Evolutionary conservation across 2,329 filamentous ascomycete species (phyloP).

Genomic region (Westerdykella aurantiaca): DNA sequence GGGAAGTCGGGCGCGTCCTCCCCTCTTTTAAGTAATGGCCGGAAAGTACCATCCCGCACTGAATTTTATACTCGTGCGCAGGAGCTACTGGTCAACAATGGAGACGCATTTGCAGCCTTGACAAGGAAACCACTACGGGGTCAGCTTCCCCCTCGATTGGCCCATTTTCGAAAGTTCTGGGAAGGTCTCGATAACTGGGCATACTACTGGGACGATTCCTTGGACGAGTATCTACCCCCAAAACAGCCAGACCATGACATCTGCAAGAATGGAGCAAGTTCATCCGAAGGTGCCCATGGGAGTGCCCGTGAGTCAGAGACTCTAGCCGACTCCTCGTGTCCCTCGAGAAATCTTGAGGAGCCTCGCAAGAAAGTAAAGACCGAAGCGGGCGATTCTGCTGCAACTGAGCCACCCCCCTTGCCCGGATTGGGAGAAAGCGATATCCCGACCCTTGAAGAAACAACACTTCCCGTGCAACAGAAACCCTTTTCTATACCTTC

Average conservation of each 20-base stretch:
- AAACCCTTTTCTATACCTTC: constrained; percentile 9
- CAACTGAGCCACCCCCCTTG: constrained; percentile 8
- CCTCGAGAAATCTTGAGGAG: constrained; percentile 16
- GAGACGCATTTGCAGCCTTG: constrained; percentile 54
- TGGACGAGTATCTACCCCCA: constrained; percentile 50
- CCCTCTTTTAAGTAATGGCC: constrained; percentile 44
- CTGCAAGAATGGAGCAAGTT: too few species aligned
- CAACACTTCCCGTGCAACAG: constrained; percentile 3
- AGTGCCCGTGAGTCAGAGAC: constrained; percentile 8
- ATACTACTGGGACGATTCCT: constrained; percentile 57
- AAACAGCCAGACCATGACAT: constrained; percentile 1
- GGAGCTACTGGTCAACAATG: constrained; percentile 52
- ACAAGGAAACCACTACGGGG: constrained; percentile 45
- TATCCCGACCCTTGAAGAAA: neutral
- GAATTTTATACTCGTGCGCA: constrained; percentile 45
- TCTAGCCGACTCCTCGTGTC: constrained; percentile 7
- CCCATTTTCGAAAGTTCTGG: constrained; percentile 57
- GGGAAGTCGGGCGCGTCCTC: constrained; percentile 16
- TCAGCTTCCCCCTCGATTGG: constrained; percentile 45
- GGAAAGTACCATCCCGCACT: constrained; percentile 42
- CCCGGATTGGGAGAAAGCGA: constrained; percentile 1
- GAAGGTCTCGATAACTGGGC: constrained; percentile 53
- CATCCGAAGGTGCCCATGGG: too few species aligned
- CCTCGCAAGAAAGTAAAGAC: constrained; percentile 39
- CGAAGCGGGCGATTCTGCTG: constrained; percentile 5